Base-by-base conservation (phyloP, 441 rosid species). In the Populus trichocarpa region DNA sequence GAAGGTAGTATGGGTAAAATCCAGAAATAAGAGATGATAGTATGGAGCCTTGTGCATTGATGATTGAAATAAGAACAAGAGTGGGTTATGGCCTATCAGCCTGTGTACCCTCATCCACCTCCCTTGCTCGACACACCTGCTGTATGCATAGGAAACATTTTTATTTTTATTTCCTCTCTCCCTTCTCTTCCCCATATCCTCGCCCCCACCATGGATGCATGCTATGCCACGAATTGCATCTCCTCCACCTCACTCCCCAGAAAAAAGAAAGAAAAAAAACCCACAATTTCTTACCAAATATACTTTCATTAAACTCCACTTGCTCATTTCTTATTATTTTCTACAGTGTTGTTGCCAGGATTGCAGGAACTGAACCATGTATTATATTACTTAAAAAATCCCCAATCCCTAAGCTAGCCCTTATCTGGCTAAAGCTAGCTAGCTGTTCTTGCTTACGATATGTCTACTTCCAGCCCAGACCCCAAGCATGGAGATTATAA, bases 131-230 rank as follows among this genome's bases (percentile, higher is more conserved):
- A 85, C 93, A 91, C 68, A 32, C 83, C 80, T 92, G 96, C 85
- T 92, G 75, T 84, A 53, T 87, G 66, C 90, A 33, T 81, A 88
- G 93, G 92, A 88, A 89, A 91, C 98, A 88, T 83, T 82, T 77
- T 76, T 28, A 65, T 83, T 86, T 81, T 77, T 76, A 85, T 88
- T 87, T 77, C 84, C 79, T 75, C 75, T 71, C 79, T 77, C 79
- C 79, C 81, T 80, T 28, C 76, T 77, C 80, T 28, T 3, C 80
- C 77, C 68, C 42, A 57, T 33, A 67, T 66, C 74, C 77, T 59
- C 46, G 65, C 72, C 70, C 70, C 73, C 75, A 32, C 64, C 61
- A 22, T 22, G 36, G 14, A 36, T 35, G 74, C 75, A 77, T 64
- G 70, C 70, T 77, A 0, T 40, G 2, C 40, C 73, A 70, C 61